Percentiles rank a stretch among this genome's conserved stretches.
Conservation (phyloP, 306 rosid species). For the Vachellia pachyceras region DNA sequence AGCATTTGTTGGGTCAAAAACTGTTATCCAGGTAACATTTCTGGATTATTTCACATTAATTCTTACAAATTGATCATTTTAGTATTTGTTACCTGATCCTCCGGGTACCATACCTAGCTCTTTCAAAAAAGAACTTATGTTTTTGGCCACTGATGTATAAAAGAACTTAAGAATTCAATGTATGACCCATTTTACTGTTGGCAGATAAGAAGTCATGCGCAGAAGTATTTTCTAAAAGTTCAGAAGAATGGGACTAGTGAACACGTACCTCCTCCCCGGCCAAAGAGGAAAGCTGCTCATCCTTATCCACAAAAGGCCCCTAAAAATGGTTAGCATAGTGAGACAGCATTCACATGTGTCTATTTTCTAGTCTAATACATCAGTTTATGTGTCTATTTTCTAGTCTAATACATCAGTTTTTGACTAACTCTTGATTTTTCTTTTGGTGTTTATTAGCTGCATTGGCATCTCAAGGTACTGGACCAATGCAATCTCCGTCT, state of each 20-base stretch:
- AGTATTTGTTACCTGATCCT: not conserved
- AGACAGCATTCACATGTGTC: not conserved
- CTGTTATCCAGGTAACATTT: conserved; percentile 62
- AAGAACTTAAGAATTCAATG: not conserved
- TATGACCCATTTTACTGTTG: conserved; percentile 15
- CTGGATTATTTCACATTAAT: too few relatives aligned
- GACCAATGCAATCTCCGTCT: conserved; percentile 56
- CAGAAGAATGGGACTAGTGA: conserved; percentile 82
- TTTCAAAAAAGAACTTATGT: not conserved
- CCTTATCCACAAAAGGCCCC: conserved; percentile 82
- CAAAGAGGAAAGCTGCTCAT: conserved; percentile 80
- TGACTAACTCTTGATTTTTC: conserved; percentile 12
- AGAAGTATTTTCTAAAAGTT: conserved; percentile 81
- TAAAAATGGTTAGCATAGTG: conserved; percentile 56
- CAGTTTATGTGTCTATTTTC: too few relatives aligned
- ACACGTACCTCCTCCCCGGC: conserved; percentile 90
- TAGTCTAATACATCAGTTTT: conserved; percentile 7
- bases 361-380: too few relatives aligned
- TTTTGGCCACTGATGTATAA: not conserved
- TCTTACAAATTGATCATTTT: not conserved
- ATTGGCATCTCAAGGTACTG: conserved; percentile 45
- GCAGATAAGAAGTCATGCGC: conserved; percentile 90
- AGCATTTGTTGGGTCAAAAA: conserved; percentile 77
- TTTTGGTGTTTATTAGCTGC: conserved; percentile 47
- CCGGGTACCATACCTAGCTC: not conserved